Evolutionary conservation across 306 rosid genomes (phyloP).

Genomic region (Citrullus colocynthis): DNA sequence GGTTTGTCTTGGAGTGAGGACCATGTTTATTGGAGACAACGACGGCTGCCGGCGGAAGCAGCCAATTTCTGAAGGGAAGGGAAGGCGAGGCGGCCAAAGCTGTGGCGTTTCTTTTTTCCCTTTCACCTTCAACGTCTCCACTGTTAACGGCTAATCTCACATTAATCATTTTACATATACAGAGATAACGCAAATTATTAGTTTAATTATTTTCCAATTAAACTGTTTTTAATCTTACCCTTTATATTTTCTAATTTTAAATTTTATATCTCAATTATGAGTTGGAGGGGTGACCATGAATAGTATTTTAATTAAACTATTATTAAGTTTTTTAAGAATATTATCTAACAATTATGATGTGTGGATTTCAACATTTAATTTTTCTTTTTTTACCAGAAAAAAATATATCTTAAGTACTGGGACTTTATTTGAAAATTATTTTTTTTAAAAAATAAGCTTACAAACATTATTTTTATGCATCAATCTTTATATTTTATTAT

Average conservation of each 20-base stretch:
- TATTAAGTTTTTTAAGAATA: background rate
- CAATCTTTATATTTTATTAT: too few relatives aligned
- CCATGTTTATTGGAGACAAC: slow-evolving; percentile 31
- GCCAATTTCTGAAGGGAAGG: slow-evolving; percentile 11
- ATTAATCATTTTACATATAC: background rate
- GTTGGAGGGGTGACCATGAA: too few relatives aligned
- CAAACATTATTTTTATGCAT: too few relatives aligned
- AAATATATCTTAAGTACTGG: too few relatives aligned
- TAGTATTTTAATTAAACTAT: too few relatives aligned
- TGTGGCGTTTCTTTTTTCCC: too few relatives aligned
- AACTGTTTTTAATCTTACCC: background rate
- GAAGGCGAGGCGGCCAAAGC: background rate
- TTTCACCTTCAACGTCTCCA: background rate
- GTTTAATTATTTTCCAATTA: background rate
- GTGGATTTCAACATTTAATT: background rate
- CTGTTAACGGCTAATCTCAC: background rate
- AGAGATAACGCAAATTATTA: too few relatives aligned
- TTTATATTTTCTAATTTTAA: too few relatives aligned
- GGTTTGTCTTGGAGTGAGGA: slow-evolving; percentile 11
- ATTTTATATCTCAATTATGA: too few relatives aligned
- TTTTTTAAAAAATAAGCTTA: too few relatives aligned
- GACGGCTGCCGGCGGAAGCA: slow-evolving; percentile 50
- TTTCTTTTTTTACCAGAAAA: too few relatives aligned
- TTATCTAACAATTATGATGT: background rate
- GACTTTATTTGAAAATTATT: too few relatives aligned